Evolutionary conservation across 2,329 filamentous ascomycete species (phyloP), one percentile per base, ranked within the genome.

Genomic region (Colletotrichum sp.): DNA sequence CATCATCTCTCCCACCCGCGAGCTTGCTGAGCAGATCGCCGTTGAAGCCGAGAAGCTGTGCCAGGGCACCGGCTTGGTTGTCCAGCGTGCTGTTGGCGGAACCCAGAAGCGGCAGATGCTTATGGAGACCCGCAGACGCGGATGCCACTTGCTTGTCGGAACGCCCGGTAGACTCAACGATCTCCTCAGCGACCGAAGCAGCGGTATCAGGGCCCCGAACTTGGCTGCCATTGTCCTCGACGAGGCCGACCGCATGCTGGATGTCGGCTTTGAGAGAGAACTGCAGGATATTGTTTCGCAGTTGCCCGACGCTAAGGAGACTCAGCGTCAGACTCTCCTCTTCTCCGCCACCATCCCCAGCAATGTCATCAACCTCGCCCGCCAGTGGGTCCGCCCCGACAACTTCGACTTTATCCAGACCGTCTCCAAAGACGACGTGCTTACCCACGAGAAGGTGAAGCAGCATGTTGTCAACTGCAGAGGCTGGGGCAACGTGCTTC

Each of bases 241-340:
- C 80, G 97, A 99, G 89, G 97, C 97, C 81, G 97, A 99, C 86
- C 95, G 97, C 80, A 98, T 99, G 95, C 91, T 99, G 83, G 97
- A 99, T 87, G 97, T 98, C 89, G 97, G 95, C 4, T 96, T 96
- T 81, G 88, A 93, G 72, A 87, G 88, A 44, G 93, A 93, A 72
- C 89, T 96, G 67, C 85, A 88, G 66, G 84, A 90, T 2, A 95
- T 96, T 71, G 86, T 92, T 72, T 75, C 82, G 0, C 81, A 86
- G 59, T 89, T 98, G 12, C 96, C 96, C 5, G 86, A 90, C 63
- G 89, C 90, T 8, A 80, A 83, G 0, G 85, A 92, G 69, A 91
- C 93, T 76, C 89, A 94, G 70, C 93, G 96, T 66, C 97, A 99
- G 85, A 98, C 96, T 8, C 92, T 99, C 81, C 93, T 99, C 85